A percentile compares a stretch with the other conserved stretches of the same genome.
Evolutionary conservation across 495 filamentous ascomycete genomes (phyloP).

Genomic region (Xylaria bambusicola): DNA sequence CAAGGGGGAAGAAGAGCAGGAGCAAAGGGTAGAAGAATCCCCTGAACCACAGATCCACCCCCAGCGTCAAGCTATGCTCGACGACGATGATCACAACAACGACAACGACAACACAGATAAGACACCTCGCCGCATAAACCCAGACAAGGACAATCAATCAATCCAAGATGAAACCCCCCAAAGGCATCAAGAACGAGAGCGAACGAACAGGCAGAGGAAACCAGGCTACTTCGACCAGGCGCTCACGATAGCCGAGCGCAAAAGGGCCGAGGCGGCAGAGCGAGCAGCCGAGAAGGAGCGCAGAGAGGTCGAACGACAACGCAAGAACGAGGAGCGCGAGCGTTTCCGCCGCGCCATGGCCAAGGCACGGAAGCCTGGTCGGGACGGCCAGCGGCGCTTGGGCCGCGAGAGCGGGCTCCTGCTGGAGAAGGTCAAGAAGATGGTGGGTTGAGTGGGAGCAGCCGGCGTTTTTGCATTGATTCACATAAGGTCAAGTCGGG

Average conservation of each 20-base stretch:
- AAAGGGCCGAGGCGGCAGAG: conserved; percentile 64
- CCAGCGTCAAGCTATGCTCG: conserved; percentile 64
- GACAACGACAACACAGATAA: too few relatives aligned
- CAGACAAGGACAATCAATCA: conserved; percentile 12
- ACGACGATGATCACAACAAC: conserved; percentile 18
- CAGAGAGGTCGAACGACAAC: conserved; percentile 52
- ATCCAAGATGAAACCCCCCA: neutral
- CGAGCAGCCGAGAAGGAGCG: conserved; percentile 59
- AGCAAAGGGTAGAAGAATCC: neutral
- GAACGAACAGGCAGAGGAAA: conserved; percentile 47
- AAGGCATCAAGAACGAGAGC: conserved; percentile 13
- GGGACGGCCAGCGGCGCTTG: conserved; percentile 78
- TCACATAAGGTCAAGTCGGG: too few relatives aligned
- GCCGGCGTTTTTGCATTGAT: neutral
- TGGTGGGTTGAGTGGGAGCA: conserved; percentile 51
- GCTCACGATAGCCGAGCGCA: conserved; percentile 65
- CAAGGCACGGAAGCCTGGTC: conserved; percentile 73
- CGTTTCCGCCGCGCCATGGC: conserved; percentile 68
- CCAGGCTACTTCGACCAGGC: conserved; percentile 77
- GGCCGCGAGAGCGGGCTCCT: conserved; percentile 84
- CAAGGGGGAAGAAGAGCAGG: neutral
- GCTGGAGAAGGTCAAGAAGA: conserved; percentile 75
- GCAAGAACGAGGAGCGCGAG: conserved; percentile 62
- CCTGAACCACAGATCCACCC: conserved; percentile 61
- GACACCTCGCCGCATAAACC: neutral